Conservation (phyloP, 768 basidiomycete genomes). For the Tricholomella constricta region DNA sequence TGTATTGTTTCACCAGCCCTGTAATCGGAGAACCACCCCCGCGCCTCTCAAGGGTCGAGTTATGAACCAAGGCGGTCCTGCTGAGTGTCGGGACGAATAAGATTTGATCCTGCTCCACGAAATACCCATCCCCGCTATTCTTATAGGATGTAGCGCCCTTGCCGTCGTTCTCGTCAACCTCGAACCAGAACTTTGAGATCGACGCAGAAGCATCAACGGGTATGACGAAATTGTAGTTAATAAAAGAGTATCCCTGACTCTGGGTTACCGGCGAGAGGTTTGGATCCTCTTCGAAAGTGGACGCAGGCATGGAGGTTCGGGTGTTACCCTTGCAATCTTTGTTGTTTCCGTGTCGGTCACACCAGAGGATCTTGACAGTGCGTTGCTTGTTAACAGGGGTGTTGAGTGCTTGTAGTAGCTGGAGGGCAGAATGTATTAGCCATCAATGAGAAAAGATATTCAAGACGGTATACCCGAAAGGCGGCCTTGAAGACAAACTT, state of each 20-base stretch:
- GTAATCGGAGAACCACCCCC: conserved; percentile 24
- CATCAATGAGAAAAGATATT: conserved; percentile 2
- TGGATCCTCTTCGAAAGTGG: conserved; percentile 31
- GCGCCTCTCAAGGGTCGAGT: conserved; percentile 18
- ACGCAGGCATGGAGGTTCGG: conserved; percentile 32
- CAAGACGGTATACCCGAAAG: conserved; percentile 34
- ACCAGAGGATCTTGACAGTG: conserved; percentile 44
- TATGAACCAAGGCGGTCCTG: conserved; percentile 23
- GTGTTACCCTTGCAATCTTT: conserved; percentile 35
- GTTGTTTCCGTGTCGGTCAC: conserved; percentile 38
- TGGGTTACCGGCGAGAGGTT: conserved; percentile 39
- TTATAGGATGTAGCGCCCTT: conserved; percentile 36
- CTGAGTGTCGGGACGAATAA: conserved; percentile 45
- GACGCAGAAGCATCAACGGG: conserved; percentile 40
- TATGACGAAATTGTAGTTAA: conserved; percentile 46
- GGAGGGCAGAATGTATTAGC: background rate
- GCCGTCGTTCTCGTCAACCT: conserved; percentile 47
- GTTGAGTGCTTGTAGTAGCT: conserved; percentile 39
- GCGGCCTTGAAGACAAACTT: conserved; percentile 41
- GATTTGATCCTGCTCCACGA: conserved; percentile 42
- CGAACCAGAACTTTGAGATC: conserved; percentile 53
- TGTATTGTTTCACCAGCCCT: conserved; percentile 24
- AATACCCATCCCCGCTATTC: conserved; percentile 45
- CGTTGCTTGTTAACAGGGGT: conserved; percentile 38
- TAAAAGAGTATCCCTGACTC: conserved; percentile 35